These are phyloP conservation scores for Venturia nashicola DNA, from an alignment of 2,329 filamentous ascomycete species.

Conservation along the genomic window DNA sequence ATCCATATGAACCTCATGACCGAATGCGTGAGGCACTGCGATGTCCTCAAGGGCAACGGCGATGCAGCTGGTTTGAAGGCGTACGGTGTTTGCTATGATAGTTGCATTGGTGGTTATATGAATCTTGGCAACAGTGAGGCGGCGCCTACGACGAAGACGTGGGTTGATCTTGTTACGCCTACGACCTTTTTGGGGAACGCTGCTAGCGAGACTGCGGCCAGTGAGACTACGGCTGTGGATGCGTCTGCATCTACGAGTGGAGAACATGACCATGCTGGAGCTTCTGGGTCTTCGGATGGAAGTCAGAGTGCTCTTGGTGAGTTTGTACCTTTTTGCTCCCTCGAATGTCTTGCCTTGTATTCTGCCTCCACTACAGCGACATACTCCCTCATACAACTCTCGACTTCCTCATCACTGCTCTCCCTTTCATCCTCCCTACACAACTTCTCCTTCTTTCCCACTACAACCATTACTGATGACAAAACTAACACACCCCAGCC, in stretches of 20 bases:
- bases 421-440: neutral
- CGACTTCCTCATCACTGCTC: neutral
- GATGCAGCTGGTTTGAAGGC: constrained; percentile 30
- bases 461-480: no score
- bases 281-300: constrained; percentile 3
- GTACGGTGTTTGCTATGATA: constrained; percentile 36
- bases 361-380: neutral
- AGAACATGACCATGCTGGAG: neutral
- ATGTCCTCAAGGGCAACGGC: constrained; percentile 35
- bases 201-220: neutral
- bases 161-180: constrained; percentile 1
- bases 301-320: neutral
- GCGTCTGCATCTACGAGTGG: no score
- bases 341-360: neutral
- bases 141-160: constrained; percentile 6
- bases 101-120: constrained; percentile 38
- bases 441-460: neutral
- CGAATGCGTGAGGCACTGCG: constrained; percentile 38
- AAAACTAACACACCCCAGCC: neutral
- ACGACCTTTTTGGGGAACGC: constrained; percentile 9
- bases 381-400: neutral
- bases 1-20: constrained; percentile 37
- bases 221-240: no score
- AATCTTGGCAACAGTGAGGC: constrained; percentile 25
- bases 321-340: neutral